These are phyloP conservation scores for Paracamarosporium sp. DNA, from an alignment of 2,329 filamentous ascomycete species.

Conservation along the genomic window DNA sequence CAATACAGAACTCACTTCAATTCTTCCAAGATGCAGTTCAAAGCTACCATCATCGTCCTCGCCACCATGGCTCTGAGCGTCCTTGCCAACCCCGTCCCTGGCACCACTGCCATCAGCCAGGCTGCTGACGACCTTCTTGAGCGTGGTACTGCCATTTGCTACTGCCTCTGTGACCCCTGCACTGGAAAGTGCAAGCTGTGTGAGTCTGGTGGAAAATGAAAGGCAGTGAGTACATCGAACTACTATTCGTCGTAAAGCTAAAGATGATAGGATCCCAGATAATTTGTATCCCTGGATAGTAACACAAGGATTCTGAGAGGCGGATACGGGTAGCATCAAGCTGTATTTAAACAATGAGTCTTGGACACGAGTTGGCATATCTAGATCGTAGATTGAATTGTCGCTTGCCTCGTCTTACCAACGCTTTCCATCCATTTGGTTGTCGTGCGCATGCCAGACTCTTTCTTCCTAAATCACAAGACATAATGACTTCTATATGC, in stretches of 20 bases:
- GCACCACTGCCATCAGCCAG: background rate
- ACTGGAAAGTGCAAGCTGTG: constrained; percentile 1
- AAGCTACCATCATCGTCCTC: background rate
- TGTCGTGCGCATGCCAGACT: too few species aligned
- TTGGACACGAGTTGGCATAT: background rate
- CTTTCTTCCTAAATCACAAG: too few species aligned
- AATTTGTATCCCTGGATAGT: background rate
- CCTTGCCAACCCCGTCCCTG: constrained; percentile 3
- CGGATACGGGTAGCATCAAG: background rate
- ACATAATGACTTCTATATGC: too few species aligned
- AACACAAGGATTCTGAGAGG: background rate
- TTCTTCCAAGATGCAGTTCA: constrained; percentile 7
- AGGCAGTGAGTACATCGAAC: background rate
- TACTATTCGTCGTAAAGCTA: background rate
- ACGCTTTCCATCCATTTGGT: background rate
- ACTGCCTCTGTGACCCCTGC: constrained; percentile 1
- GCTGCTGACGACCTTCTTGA: background rate
- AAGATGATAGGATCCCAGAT: too few species aligned
- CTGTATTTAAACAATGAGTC: background rate
- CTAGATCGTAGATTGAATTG: background rate
- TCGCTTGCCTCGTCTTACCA: background rate
- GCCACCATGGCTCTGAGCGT: constrained; percentile 5
- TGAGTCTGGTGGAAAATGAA: background rate
- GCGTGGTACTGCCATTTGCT: background rate
- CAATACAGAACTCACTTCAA: background rate